These are phyloP conservation scores for Lathyrus oleraceus DNA, from an alignment of 306 rosid genomes.

Conservation along the genomic window DNA sequence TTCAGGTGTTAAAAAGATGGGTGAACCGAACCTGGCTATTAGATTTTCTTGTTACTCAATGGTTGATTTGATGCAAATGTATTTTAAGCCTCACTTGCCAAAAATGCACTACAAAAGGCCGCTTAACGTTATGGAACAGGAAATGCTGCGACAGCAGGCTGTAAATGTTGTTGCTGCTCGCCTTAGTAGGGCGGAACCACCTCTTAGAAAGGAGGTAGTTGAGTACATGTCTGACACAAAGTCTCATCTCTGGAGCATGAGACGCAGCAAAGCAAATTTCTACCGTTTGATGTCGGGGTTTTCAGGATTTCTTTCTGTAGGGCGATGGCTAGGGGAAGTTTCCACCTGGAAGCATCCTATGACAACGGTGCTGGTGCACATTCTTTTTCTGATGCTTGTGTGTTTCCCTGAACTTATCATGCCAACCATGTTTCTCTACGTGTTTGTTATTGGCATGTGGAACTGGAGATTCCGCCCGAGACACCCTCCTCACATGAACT, in stretches of 20 bases:
- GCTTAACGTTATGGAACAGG: constrained; percentile 68
- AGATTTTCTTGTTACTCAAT: constrained; percentile 70
- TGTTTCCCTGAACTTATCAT: constrained; percentile 82
- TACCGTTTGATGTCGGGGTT: constrained; percentile 70
- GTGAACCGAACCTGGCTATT: constrained; percentile 87
- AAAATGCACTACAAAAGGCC: constrained; percentile 93
- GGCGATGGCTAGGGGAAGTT: constrained; percentile 82
- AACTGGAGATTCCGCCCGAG: constrained; percentile 78
- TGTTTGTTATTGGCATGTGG: constrained; percentile 85
- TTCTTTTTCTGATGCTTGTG: constrained; percentile 78
- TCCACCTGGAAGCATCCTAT: constrained; percentile 67
- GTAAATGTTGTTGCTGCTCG: constrained; percentile 81
- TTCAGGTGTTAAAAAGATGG: constrained; percentile 96
- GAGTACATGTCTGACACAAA: constrained; percentile 91
- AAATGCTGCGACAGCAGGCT: constrained; percentile 78
- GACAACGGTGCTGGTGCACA: constrained; percentile 78
- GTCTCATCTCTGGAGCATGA: constrained; percentile 95
- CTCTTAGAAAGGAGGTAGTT: constrained; percentile 82
- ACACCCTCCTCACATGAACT: constrained; percentile 88
- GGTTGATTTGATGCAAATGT: constrained; percentile 59
- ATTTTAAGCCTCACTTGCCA: constrained; percentile 76
- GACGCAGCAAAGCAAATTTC: constrained; percentile 97
- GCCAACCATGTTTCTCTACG: constrained; percentile 78
- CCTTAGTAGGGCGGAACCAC: constrained; percentile 84
- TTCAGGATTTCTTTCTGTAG: constrained; percentile 64